Evolutionary conservation across 169 alveolate genomes (phyloP).

Genomic region (Babesia ovis): DNA sequence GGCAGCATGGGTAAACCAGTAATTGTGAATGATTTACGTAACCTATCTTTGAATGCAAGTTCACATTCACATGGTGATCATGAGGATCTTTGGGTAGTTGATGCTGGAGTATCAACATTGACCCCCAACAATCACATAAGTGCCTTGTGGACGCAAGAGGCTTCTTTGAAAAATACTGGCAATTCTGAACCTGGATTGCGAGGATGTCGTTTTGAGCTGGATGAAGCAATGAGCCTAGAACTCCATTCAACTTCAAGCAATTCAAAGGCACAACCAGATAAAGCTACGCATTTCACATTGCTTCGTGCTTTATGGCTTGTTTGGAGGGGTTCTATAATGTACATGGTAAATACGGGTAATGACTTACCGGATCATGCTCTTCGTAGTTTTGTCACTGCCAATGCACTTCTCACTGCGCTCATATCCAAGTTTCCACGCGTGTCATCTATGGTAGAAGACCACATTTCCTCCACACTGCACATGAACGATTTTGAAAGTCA

Average conservation of each 20-base stretch:
- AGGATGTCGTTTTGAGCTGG: constrained; percentile 31
- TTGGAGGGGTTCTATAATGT: constrained; percentile 22
- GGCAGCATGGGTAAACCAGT: constrained; percentile 24
- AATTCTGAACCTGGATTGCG: not conserved
- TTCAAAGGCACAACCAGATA: not conserved
- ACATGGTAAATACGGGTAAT: not conserved
- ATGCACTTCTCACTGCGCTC: constrained; percentile 1
- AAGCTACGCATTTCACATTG: constrained; percentile 18
- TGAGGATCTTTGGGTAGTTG: constrained; percentile 34
- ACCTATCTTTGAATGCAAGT: constrained; percentile 1
- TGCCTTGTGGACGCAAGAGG: constrained; percentile 16
- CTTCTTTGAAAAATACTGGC: constrained; percentile 14
- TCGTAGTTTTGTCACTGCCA: constrained; percentile 28
- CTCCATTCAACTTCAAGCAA: not conserved
- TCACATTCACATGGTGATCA: not conserved
- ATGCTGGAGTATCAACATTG: constrained; percentile 8
- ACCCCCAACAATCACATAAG: not conserved
- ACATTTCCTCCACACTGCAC: not conserved
- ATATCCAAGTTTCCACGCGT: constrained; percentile 20
- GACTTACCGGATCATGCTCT: constrained; percentile 29
- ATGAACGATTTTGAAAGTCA: not conserved
- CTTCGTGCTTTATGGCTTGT: constrained; percentile 32
- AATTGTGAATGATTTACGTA: not conserved
- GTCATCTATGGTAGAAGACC: constrained; percentile 12
- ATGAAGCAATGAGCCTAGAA: constrained; percentile 2